Base-by-base conservation (phyloP, 2,329 filamentous ascomycete genomes). In the Elsinoe fawcettii region DNA sequence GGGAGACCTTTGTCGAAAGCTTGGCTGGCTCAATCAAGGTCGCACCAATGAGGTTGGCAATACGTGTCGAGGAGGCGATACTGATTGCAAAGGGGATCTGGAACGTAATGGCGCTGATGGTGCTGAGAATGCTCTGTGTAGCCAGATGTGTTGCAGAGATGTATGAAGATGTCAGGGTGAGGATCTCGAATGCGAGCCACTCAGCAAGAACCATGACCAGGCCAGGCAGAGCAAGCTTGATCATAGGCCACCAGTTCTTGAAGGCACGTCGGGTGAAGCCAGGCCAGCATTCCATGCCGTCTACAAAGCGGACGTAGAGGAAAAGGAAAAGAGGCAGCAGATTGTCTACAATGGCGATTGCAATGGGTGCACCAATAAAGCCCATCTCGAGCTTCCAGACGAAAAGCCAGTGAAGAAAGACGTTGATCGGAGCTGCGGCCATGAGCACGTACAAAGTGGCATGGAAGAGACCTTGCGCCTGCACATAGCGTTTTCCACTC, bases 181-280 rank as follows among this genome's bases (percentile, higher is more conserved):
- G 77, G 51, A 95, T 83, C 70, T 96, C 92, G 68, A 96, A 96
- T 5, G 91, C 90, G 5, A 96, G 79, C 73, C 87, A 93, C 70
- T 96, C 91, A 4, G 91, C 90, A 69, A 93, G 86, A 2, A 96
- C 86, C 90, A 96, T 96, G 64, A 95, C 76, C 69, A 96, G 84
- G 1, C 91, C 91, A 0, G 91, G 90, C 14, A 96, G 75, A 1
- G 91, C 90, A 37, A 96, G 84, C 56, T 83, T 82, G 65, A 96
- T 82, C 91, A 95, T 95, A 5, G 85, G 85, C 1, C 77, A 76
- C 88, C 88, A 92, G 67, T 91, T 91, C 41, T 75, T 74, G 46
- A 89, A 75, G 1, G 86, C 85, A 32, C 81, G 80, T 57, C 71
- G 76, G 20, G 82, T 84, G 67, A 91, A 86, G 0, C 88, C 88